Percentiles rank a stretch among this genome's conserved stretches.
These are phyloP conservation scores for Laburnicola sp. DNA, from an alignment of 2,329 filamentous ascomycete species.

Conservation along the genomic window DNA sequence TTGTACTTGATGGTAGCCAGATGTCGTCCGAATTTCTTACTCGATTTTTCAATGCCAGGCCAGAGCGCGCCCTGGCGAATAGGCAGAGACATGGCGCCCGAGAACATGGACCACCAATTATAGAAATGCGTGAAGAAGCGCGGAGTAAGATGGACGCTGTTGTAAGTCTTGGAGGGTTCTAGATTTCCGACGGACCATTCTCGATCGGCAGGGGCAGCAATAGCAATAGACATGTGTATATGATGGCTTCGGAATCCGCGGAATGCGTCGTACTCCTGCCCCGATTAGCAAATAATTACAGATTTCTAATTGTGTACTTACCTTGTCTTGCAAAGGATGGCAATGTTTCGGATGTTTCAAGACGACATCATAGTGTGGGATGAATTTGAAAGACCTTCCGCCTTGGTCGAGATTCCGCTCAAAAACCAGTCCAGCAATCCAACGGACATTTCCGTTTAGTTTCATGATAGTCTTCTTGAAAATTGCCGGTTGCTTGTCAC, in stretches of 20 bases:
- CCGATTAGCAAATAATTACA: slow-evolving; percentile 20
- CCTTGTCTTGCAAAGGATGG: slow-evolving; percentile 57
- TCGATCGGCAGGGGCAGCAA: slow-evolving; percentile 82
- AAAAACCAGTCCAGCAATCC: slow-evolving; percentile 88
- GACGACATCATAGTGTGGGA: slow-evolving; percentile 87
- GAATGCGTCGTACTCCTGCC: slow-evolving; percentile 81
- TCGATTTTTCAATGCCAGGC: slow-evolving; percentile 91
- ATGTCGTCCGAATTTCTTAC: slow-evolving; percentile 97
- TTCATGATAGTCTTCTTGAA: slow-evolving; percentile 99
- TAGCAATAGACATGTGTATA: slow-evolving; percentile 91
- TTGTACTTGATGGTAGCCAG: slow-evolving; percentile 99
- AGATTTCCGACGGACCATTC: slow-evolving; percentile 80
- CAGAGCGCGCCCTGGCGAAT: slow-evolving; percentile 90
- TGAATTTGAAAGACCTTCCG: slow-evolving; percentile 81
- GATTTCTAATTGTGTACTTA: slow-evolving; percentile 7
- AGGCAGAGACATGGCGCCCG: slow-evolving; percentile 89
- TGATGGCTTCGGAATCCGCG: slow-evolving; percentile 94
- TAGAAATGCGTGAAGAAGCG: slow-evolving; percentile 99
- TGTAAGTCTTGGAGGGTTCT: slow-evolving; percentile 86
- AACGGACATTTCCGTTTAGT: slow-evolving; percentile 91
- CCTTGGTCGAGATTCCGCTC: slow-evolving; percentile 77
- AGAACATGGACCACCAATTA: slow-evolving; percentile 96
- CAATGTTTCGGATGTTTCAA: slow-evolving; percentile 79
- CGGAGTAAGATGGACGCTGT: slow-evolving; percentile 90
- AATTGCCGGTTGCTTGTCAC: slow-evolving; percentile 70